Evolutionary conservation across 1,139 yeast species (phyloP), one percentile per base, ranked within the genome.

Genomic region (Geotrichum fermentans): DNA sequence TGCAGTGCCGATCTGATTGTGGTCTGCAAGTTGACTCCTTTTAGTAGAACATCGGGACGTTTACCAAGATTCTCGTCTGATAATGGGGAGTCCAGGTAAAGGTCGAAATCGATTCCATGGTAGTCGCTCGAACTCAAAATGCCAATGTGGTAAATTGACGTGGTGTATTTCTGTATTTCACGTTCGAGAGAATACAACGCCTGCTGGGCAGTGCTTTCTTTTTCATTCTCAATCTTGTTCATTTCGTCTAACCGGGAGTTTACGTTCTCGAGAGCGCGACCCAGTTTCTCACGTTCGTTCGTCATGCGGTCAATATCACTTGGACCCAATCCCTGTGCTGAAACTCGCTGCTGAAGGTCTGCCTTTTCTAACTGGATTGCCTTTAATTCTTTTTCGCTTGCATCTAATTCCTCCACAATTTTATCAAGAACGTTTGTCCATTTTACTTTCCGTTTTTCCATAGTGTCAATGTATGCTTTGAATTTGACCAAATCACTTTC

Each of bases 401-500:
- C 65, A 2, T 62, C 66, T 40, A 82, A 73, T 60, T 85, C 94
- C 8, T 65, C 67, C 32, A 73, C 70, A 51, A 84, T 75, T 56
- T 79, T 79, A 21, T 72, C 71, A 47, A 84, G 63, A 38, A 79
- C 76, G 28, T 70, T 69, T 2, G 75, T 71, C 94, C 95, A 84
- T 62, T 80, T 82, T 5, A 67, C 60, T 58, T 82, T 83, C 51
- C 87, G 73, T 32, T 73, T 69, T 45, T 82, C 79, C 77, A 85
- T 81, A 10, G 80, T 73, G 43, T 79, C 80, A 43, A 85, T 80
- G 61, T 84, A 86, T 16, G 80, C 83, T 58, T 79, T 75, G 61
- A 86, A 84, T 62, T 84, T 84, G 43, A 73, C 70, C 39, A 83
- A 71, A 66, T 89, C 97, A 52, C 80, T 78, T 57, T 83, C 84